Percentiles rank a stretch among this genome's conserved stretches.
These are phyloP conservation scores for Populus tremula DNA, from an alignment of 345 rosid genomes.

Conservation along the genomic window DNA sequence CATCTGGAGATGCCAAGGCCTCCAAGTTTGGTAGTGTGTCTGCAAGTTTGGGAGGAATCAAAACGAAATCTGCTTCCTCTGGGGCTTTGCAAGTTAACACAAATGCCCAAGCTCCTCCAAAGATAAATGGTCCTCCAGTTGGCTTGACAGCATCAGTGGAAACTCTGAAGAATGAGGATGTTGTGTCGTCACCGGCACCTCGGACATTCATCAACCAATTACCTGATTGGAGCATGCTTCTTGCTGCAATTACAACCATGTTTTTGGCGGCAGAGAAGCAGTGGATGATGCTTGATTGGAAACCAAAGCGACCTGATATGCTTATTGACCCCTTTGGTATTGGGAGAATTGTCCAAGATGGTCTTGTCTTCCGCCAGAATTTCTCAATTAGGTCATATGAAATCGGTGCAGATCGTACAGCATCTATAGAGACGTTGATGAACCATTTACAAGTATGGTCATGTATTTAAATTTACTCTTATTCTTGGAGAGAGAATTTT, in stretches of 20 bases:
- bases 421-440: constrained; percentile 94
- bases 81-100: constrained; percentile 73
- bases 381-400: constrained; percentile 96
- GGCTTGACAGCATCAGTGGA: constrained; percentile 44
- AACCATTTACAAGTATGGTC: constrained; percentile 82
- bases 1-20: constrained; percentile 49
- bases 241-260: constrained; percentile 93
- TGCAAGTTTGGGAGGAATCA: constrained; percentile 47
- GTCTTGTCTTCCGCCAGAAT: constrained; percentile 76
- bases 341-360: constrained; percentile 91
- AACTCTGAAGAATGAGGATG: constrained; percentile 49
- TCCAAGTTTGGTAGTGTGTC: constrained; percentile 45
- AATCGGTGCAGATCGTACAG: constrained; percentile 96
- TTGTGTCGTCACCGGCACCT: constrained; percentile 53
- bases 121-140: constrained; percentile 72
- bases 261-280: constrained; percentile 99
- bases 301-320: constrained; percentile 85
- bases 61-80: constrained; percentile 40
- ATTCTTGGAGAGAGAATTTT: background rate
- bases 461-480: background rate
- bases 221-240: constrained; percentile 99
- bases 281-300: constrained; percentile 99
- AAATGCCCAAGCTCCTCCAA: constrained; percentile 84
- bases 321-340: constrained; percentile 74
- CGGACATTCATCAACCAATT: constrained; percentile 90